Conservation (phyloP, 176 grass and related monocot species). For the Puya raimondii region DNA sequence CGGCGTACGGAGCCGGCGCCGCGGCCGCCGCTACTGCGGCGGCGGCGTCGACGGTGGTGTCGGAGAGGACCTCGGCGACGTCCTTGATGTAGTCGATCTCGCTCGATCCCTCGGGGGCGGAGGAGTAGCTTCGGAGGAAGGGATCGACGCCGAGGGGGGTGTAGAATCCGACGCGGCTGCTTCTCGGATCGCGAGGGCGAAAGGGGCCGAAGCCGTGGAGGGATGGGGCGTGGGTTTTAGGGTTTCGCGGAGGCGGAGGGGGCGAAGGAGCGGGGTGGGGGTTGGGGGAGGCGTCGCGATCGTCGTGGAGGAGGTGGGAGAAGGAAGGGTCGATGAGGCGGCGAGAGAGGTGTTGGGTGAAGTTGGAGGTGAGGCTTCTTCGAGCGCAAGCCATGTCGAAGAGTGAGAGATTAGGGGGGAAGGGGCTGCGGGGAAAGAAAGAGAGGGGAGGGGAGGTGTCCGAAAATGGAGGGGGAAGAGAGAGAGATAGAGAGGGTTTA, state of each 20-base stretch:
- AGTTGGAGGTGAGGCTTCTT: conserved; percentile 8
- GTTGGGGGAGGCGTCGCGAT: neutral
- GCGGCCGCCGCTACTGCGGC: conserved; percentile 21
- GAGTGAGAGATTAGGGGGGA: neutral
- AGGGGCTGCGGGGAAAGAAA: neutral
- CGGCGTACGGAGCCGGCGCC: conserved; percentile 55
- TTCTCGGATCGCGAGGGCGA: neutral
- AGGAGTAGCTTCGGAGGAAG: conserved; percentile 18
- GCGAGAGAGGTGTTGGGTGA: conserved; percentile 2
- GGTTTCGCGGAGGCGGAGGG: neutral
- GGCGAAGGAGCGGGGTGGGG: neutral
- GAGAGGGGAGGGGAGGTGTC: neutral
- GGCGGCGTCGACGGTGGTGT: conserved; percentile 29
- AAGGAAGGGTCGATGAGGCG: conserved; percentile 11
- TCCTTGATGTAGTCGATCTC: conserved; percentile 2
- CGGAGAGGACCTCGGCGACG: conserved; percentile 22
- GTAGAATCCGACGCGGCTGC: conserved; percentile 6
- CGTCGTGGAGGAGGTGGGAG: conserved; percentile 4
- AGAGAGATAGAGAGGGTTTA: no score
- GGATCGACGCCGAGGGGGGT: conserved; percentile 13
- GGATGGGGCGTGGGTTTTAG: neutral
- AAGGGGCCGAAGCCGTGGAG: neutral
- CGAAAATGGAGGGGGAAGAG: no score
- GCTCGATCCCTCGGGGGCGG: neutral
- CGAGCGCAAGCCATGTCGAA: conserved; percentile 14